phyloP scores from a whole-genome alignment of 371 early-diverging fungal genomes.

The Rhizopus delemar region DNA sequence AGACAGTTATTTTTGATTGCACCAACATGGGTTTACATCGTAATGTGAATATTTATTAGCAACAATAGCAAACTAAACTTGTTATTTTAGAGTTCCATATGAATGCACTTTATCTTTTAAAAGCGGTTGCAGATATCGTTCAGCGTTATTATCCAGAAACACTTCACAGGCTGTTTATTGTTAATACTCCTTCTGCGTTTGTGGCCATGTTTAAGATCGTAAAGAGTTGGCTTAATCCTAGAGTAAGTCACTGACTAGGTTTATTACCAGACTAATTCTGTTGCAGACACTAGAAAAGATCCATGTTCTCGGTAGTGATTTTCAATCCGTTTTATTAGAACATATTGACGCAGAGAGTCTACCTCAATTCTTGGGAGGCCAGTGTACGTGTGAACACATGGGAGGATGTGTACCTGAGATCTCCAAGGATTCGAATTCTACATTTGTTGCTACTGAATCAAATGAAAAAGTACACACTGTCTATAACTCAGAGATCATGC shows the following conservation, averaged over 20 bases:
- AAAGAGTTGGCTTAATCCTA: constrained; percentile 76
- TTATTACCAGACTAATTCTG: background rate
- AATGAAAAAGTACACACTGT: constrained; percentile 31
- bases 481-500: constrained; percentile 34
- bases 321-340: constrained; percentile 55
- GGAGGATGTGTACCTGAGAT: constrained; percentile 64
- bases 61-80: background rate
- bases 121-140: constrained; percentile 69
- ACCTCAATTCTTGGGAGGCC: constrained; percentile 75
- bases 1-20: constrained; percentile 81
- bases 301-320: constrained; percentile 68
- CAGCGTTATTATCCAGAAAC: constrained; percentile 84
- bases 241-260: constrained; percentile 25
- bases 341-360: constrained; percentile 73
- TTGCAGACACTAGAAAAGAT: constrained; percentile 69
- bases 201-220: constrained; percentile 75
- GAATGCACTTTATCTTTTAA: constrained; percentile 70
- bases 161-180: constrained; percentile 71
- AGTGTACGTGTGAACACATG: constrained; percentile 77
- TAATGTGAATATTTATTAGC: constrained; percentile 27
- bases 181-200: constrained; percentile 80
- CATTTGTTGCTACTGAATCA: constrained; percentile 12
- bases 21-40: constrained; percentile 70
- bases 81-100: constrained; percentile 62
- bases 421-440: constrained; percentile 19